Evolutionary conservation across 1,284 basidiomycete species (phyloP), one percentile per base, ranked within the genome.

Genomic region (Tranzscheliella williamsii): DNA sequence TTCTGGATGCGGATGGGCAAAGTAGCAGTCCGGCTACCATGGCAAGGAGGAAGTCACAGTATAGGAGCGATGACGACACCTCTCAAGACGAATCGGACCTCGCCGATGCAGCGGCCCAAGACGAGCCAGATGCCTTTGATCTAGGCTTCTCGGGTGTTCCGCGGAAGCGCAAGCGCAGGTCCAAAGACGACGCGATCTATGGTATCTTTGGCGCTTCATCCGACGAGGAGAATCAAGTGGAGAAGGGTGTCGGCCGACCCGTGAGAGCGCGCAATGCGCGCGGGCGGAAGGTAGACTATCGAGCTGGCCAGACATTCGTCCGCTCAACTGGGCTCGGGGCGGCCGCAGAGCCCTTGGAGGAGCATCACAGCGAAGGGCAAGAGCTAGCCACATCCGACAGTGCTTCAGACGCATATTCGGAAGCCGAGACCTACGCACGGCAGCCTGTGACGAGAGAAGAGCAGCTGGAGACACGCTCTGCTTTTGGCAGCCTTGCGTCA

Each of bases 141-240:
- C n/a, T n/a, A n/a, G n/a, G n/a, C n/a, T n/a, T n/a, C n/a, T n/a
- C n/a, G n/a, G n/a, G 26, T 9, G 9, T n/a, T 29, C 9, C 18
- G 38, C 52, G 40, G 23, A 62, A 34, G 41, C 49, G 27, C 40
- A 64, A 45, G 50, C 54, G 30, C 23, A 30, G 31, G 7, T 47
- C 54, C 1, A 61, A 66, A 15, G 53, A 53, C 0, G 43, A 60
- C 6, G 67, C 41, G 1, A 82, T 88, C 46, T 91, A 93, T 70
- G 91, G 91, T 4, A 81, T 91, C 0, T 93, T 91, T 79, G 89
- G 82, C 0, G 85, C 87, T 1, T n/a, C n/a, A n/a, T 83, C 85
- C 35, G 86, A 86, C 46, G 86, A 88, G 29, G 85, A 86, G 2
- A 49, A 49, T n/a, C 53, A 53, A 17, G 20, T 36, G n/a, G 37